A percentile compares a stretch with the other conserved stretches of the same genome.
Evolutionary conservation across 306 rosid genomes (phyloP).

Genomic region (Vigna trinervia): DNA sequence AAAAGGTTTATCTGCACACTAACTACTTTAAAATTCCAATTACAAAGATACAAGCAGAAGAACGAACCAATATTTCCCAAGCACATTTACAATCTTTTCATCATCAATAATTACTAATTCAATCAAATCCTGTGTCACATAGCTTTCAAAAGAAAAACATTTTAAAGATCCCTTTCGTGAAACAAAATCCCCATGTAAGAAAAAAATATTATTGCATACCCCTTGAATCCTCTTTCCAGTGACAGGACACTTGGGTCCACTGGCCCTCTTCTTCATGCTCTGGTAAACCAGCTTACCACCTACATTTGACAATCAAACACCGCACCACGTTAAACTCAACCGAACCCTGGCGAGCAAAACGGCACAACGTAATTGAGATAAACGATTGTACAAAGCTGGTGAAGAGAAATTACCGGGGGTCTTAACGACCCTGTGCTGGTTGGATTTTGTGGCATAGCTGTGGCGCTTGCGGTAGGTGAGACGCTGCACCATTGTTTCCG

Average conservation of each 20-base stretch:
- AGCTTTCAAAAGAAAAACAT: no score
- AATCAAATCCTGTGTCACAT: background rate
- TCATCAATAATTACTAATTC: background rate
- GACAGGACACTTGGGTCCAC: conserved; percentile 71
- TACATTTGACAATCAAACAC: conserved; percentile 18
- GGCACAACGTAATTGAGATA: background rate
- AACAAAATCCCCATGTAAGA: background rate
- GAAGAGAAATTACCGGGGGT: conserved; percentile 57
- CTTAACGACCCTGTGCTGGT: conserved; percentile 67
- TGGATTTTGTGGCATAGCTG: conserved; percentile 74
- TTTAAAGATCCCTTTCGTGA: background rate
- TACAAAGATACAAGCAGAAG: background rate
- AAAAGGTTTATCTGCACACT: background rate
- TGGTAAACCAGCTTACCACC: conserved; percentile 71
- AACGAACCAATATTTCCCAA: background rate
- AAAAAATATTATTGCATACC: conserved; percentile 33
- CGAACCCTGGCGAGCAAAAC: background rate
- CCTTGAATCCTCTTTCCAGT: conserved; percentile 76
- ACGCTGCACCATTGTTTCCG: conserved; percentile 63
- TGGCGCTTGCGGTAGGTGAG: conserved; percentile 62
- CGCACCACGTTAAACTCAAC: background rate
- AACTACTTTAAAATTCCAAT: background rate
- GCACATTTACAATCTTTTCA: background rate
- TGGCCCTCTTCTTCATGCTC: conserved; percentile 70
- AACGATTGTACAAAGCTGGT: background rate